Evolutionary conservation across 2,329 filamentous ascomycete genomes (phyloP).

Genomic region (Colletotrichum echinochloae): DNA sequence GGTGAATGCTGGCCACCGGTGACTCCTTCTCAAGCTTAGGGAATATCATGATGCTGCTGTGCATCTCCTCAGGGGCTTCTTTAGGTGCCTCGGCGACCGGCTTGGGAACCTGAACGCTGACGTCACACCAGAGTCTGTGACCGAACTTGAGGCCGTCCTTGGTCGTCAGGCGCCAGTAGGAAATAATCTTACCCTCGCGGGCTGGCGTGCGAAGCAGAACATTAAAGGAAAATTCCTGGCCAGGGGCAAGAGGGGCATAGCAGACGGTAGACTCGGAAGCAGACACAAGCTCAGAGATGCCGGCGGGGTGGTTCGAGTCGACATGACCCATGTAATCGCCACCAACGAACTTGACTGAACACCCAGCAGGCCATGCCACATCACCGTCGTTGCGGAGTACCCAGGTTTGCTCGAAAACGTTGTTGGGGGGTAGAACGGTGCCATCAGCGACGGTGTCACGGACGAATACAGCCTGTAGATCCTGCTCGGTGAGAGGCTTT

Average conservation of each 20-base stretch:
- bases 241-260: constrained; percentile 75
- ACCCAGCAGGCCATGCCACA: constrained; percentile 85
- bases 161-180: constrained; percentile 95
- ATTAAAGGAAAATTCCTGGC: constrained; percentile 83
- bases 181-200: constrained; percentile 84
- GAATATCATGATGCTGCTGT: constrained; percentile 88
- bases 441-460: constrained; percentile 85
- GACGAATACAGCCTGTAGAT: constrained; percentile 73
- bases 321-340: constrained; percentile 97
- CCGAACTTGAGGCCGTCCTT: constrained; percentile 86
- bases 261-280: constrained; percentile 87
- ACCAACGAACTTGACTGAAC: constrained; percentile 89
- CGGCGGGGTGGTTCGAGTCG: constrained; percentile 82
- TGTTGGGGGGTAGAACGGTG: constrained; percentile 75
- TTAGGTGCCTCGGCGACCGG: constrained; percentile 50
- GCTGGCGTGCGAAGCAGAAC: constrained; percentile 85
- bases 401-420: constrained; percentile 91
- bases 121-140: constrained; percentile 94
- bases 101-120: constrained; percentile 70
- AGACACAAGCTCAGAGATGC: constrained; percentile 78
- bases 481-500: constrained; percentile 43
- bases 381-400: constrained; percentile 87
- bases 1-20: constrained; percentile 81
- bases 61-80: constrained; percentile 47
- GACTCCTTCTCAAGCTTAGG: constrained; percentile 96